Evolutionary conservation across 2,329 filamentous ascomycete species (phyloP).

Genomic region (Elsinoe ampelina): DNA sequence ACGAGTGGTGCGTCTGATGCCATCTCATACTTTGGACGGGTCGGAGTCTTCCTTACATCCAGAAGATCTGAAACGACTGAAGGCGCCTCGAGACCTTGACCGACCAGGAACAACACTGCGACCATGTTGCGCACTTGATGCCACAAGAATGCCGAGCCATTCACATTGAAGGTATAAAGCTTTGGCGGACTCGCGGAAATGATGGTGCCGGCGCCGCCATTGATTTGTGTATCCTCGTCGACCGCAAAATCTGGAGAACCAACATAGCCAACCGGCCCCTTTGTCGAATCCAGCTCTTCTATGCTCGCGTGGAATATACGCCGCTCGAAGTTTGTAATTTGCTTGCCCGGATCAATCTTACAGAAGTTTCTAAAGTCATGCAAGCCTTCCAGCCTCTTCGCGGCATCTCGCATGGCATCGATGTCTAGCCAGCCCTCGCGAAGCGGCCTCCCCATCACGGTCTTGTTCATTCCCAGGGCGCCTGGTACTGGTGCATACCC

Average conservation of each 20-base stretch:
- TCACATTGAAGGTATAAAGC: conserved; percentile 79
- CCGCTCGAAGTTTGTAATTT: conserved; percentile 73
- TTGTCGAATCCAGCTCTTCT: conserved; percentile 46
- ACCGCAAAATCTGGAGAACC: conserved; percentile 38
- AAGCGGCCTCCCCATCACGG: conserved; percentile 23
- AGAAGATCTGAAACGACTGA: conserved; percentile 65
- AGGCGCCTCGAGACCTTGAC: conserved; percentile 74
- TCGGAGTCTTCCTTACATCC: conserved; percentile 59
- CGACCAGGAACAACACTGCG: conserved; percentile 83
- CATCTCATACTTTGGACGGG: conserved; percentile 82
- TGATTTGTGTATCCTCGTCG: conserved; percentile 10
- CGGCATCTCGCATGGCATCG: conserved; percentile 73
- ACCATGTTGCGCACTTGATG: conserved; percentile 96
- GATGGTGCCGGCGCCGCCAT: background rate
- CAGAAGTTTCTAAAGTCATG: conserved; percentile 98
- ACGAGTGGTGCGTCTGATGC: conserved; percentile 83
- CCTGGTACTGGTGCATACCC: conserved; percentile 61
- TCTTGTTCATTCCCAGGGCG: conserved; percentile 18
- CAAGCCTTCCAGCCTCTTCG: conserved; percentile 66
- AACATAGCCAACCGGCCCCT: conserved; percentile 49
- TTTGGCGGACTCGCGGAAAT: conserved; percentile 38
- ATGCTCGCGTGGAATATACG: conserved; percentile 74
- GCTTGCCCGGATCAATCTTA: conserved; percentile 83
- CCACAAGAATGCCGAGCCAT: conserved; percentile 92
- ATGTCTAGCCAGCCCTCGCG: conserved; percentile 75